These are phyloP conservation scores for Takashimella tepidaria DNA, from an alignment of 1,284 basidiomycete genomes.

Conservation along the genomic window DNA sequence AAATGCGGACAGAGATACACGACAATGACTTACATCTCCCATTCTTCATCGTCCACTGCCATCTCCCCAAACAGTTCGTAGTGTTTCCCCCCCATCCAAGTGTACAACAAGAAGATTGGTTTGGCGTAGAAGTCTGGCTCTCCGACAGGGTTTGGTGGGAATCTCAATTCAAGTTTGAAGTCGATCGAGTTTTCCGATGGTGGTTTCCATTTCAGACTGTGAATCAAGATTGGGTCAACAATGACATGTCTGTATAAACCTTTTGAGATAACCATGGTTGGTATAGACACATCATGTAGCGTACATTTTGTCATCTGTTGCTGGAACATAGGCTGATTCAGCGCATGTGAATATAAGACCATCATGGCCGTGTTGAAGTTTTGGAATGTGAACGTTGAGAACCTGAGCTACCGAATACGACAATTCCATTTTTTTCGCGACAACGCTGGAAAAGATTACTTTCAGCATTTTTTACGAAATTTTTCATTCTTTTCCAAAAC, in stretches of 20 bases:
- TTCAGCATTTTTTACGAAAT: no score
- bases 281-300: slow-evolving; percentile 28
- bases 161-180: slow-evolving; percentile 88
- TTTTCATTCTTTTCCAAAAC: slow-evolving; percentile 37
- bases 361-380: slow-evolving; percentile 88
- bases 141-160: slow-evolving; percentile 64
- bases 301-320: slow-evolving; percentile 87
- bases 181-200: slow-evolving; percentile 97
- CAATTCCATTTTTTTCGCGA: slow-evolving; percentile 81
- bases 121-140: slow-evolving; percentile 77
- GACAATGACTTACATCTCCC: slow-evolving; percentile 66
- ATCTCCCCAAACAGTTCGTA: slow-evolving; percentile 87
- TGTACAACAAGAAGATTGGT: slow-evolving; percentile 77
- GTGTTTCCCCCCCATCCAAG: slow-evolving; percentile 59
- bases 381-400: slow-evolving; percentile 75
- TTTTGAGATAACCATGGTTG: not conserved
- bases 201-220: slow-evolving; percentile 96
- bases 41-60: slow-evolving; percentile 81
- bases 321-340: slow-evolving; percentile 75
- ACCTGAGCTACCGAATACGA: slow-evolving; percentile 85
- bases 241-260: not conserved
- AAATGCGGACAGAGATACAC: not conserved
- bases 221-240: not conserved
- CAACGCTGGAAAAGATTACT: slow-evolving; percentile 58
- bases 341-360: slow-evolving; percentile 96